Evolutionary conservation across 495 filamentous ascomycete genomes (phyloP), one percentile per base, ranked within the genome.

Genomic region (Aspergillus sclerotiicarbonarius): DNA sequence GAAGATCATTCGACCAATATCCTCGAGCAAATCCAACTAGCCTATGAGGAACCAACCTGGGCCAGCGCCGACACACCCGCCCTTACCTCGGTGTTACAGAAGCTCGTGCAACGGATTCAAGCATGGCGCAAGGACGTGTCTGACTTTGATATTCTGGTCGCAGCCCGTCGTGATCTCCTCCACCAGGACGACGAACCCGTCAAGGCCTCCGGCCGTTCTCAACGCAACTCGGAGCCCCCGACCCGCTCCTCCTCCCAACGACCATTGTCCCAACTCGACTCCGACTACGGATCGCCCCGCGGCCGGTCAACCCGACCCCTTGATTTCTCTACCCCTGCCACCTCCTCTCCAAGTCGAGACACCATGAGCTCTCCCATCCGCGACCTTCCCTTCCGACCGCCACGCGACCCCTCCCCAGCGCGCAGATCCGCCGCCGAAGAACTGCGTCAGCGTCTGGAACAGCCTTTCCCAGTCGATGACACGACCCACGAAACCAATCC

Each of bases 131-230:
- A 76, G n/a, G 82, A 87, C 9, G 77, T 94, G 3, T 84, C 88
- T 0, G 84, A 90, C 30, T 91, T 94, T 63, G 87, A 92, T 57
- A 84, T 89, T 20, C 79, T 91, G 8, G 72, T 94, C 25, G 82
- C 88, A 45, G 87, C 90, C 59, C 86, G 89, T 15, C 84, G 87
- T 18, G 69, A 76, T 29, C 51, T 78, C 0, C 68, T 77, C 6
- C 74, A 80, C 50, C 67, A 68, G 8, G 67, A 68, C 2, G 71
- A 74, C 18, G 53, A 64, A 13, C 62, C 59, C 8, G 58, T 67
- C 16, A 49, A 58, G 18, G 62, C 60, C 0, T 57, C 67, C 8
- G 45, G n/a, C 25, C 56, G 46, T 20, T 61, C 67, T 12, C 57
- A 53, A 18, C 68, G 70, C 48, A n/a, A 57, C 19, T 67, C 66